Evolutionary conservation across 2,329 filamentous ascomycete species (phyloP), one percentile per base, ranked within the genome.

Genomic region (Didymella arachidicola): DNA sequence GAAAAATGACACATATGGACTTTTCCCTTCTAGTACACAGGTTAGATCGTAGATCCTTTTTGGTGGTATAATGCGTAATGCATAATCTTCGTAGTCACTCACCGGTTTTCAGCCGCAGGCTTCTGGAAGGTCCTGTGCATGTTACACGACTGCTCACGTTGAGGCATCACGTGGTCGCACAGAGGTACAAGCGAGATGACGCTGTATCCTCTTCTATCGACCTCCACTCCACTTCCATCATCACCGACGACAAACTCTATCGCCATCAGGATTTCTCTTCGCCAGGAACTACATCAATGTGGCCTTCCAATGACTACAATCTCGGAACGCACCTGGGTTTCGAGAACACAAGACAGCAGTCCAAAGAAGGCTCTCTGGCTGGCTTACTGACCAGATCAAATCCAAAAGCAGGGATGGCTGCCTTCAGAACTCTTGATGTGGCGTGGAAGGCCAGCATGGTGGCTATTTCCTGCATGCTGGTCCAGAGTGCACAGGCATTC

Each of bases 111-210:
- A 41, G 38, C 38, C 38, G 19, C 19, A 22, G 10, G 19, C 19
- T 41, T 25, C 19, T 14, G 38, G 38, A 41, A 25, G n/a, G 12
- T 25, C 4, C 38, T 41, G 19, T 43, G 22, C 7, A 43, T 7
- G 45, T 55, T 42, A 22, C 52, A 55, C 52, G 41, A 25, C 29
- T 18, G 14, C 32, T 16, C 19, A 22, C 12, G 19, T 29, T 29
- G 14, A 16, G 18, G 12, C 22, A 38, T 51, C 47, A 57, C 47
- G 53, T 57, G 53, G 53, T 57, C 18, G 26, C 41, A 57, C 53
- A 50, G 43, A 50, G 45, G 26, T 56, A 44, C 53, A 56, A 56
- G 46, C 53, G 41, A 51, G 41, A 41, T 32, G 47, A 42, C 34
- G 14, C 14, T 39, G 16, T 51, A 42, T 41, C 46, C 27, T 19